Evolutionary conservation across 2,329 filamentous ascomycete genomes (phyloP), one percentile per base, ranked within the genome.

Genomic region (Cladophialophora psammophila): DNA sequence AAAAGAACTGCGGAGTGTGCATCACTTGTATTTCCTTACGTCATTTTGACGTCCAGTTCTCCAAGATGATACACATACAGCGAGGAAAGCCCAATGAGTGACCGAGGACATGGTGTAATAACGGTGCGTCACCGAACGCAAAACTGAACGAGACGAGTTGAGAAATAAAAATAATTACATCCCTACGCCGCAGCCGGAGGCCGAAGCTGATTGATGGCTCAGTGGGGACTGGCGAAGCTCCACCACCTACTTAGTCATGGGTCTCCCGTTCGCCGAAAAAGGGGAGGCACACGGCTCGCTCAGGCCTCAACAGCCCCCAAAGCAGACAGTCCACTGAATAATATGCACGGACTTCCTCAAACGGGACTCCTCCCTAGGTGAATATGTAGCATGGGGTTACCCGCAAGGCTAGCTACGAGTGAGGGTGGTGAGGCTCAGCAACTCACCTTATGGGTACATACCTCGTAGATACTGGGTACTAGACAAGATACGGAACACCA

Each of bases 41-140:
- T 61, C 59, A 61, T 61, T 53, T 53, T 61, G 59, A 61, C 45
- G 53, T 26, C 45, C 12, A 53, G n/a, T 31, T 54, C 10, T 18
- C 20, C 20, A 26, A 31, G 45, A 50, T 20, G 45, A 50, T 26
- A 18, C 45, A 10, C 18, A 50, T 31, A 50, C 20, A 8, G 10
- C n/a, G 45, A 20, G 26, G 18, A 13, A 20, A 31, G 3, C 9
- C 45, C 20, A 13, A 5, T 10, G 45, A 50, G 20, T 26, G 18
- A 50, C 18, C 45, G 26, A 20, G 20, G 8, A 9, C 45, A 50
- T 31, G 45, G 9, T 20, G 45, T 50, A 50, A 50, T 50, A 50
- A 50, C 15, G 10, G 2, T 26, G 18, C 20, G 45, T 50, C 45
- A 50, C 45, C 18, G 10, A 26, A 10, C 20, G 18, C 20, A 26